Base-by-base conservation (phyloP, 2,329 filamentous ascomycete species). In the Ilyonectria mors-panacis region DNA sequence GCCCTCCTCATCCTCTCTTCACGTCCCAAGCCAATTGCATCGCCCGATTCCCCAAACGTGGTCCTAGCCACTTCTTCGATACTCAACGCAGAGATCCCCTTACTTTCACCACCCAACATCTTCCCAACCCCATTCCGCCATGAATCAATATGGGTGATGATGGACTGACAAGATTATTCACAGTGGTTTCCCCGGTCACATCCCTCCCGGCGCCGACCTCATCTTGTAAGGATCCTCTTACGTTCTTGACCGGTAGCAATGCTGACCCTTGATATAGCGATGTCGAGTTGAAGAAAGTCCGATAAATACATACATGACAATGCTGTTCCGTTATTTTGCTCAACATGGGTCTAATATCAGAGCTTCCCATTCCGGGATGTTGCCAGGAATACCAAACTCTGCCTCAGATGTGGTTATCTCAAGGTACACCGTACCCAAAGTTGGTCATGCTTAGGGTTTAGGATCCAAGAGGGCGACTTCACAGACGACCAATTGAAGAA, bases 121-220 rank as follows among this genome's bases (percentile, higher is more conserved):
- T 51, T 37, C 15, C 30, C 21, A 3, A 17, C 13, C 35, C 42
- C 15, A 28, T 42, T 12, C 15, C 12, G 13, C 13, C 30, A 30
- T n/a, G 9, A n/a, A 33, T 33, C 12, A 28, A 51, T 23, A 7
- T 35, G 30, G 2, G 28, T 8, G 10, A 50, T 13, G 28, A 48
- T 33, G 6, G 26, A 59, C 73, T 71, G 63, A 76, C 65, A n/a
- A 56, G 26, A 13, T 12, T 17, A 59, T 67, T n/a, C 69, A 67
- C 71, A 94, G 93, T 74, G 94, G 94, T 63, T 96, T 95, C 85
- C 89, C 92, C 37, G 91, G 90, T 64, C 85, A 91, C 76, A 97
- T 97, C 70, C 94, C 94, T 68, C 82, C 90, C 44, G 89, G 92
- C 75, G 84, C 93, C n/a, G 89, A 87, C 72, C 87, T 97, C 69